A percentile compares a stretch with the other conserved stretches of the same genome.
Evolutionary conservation across 208 protist genomes (phyloP).

Genomic region (Wallacemonas sp.): DNA sequence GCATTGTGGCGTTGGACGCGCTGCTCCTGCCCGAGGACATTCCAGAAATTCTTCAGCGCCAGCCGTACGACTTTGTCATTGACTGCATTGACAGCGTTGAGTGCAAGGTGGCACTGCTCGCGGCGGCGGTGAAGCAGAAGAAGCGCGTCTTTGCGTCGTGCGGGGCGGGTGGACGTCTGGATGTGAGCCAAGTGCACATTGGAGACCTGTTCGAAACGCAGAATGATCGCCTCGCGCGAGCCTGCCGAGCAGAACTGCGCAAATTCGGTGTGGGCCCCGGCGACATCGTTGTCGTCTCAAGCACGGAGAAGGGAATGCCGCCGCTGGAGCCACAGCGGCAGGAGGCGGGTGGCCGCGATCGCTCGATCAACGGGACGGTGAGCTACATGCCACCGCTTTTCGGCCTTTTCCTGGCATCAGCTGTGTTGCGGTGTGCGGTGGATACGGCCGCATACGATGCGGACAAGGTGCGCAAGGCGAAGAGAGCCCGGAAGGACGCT

Average conservation of each 20-base stretch:
- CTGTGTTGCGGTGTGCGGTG: constrained; percentile 64
- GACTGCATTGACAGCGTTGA: constrained; percentile 92
- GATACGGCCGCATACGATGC: constrained; percentile 47
- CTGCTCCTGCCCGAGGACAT: constrained; percentile 69
- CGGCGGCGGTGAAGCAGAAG: constrained; percentile 44
- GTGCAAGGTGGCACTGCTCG: constrained; percentile 84
- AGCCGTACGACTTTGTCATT: constrained; percentile 82
- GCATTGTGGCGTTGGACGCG: constrained; percentile 63
- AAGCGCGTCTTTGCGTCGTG: constrained; percentile 73
- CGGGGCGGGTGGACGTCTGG: constrained; percentile 80
- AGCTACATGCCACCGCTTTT: constrained; percentile 91
- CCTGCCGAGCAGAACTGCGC: constrained; percentile 64
- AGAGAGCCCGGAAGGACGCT: constrained; percentile 36
- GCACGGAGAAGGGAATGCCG: constrained; percentile 44
- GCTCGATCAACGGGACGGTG: constrained; percentile 86
- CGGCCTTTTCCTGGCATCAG: constrained; percentile 73
- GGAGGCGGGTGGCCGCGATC: constrained; percentile 71
- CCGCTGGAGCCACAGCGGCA: constrained; percentile 78
- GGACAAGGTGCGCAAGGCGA: constrained; percentile 28
- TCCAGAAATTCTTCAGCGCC: constrained; percentile 66
- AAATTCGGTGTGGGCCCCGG: constrained; percentile 54
- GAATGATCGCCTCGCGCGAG: constrained; percentile 70
- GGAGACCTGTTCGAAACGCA: constrained; percentile 80
- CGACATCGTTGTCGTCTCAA: constrained; percentile 64
- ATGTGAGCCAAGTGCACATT: constrained; percentile 56